Percentiles rank a stretch among this genome's conserved stretches.
phyloP scores from a whole-genome alignment of 306 rosid species.

The Castanopsis chinensis region DNA sequence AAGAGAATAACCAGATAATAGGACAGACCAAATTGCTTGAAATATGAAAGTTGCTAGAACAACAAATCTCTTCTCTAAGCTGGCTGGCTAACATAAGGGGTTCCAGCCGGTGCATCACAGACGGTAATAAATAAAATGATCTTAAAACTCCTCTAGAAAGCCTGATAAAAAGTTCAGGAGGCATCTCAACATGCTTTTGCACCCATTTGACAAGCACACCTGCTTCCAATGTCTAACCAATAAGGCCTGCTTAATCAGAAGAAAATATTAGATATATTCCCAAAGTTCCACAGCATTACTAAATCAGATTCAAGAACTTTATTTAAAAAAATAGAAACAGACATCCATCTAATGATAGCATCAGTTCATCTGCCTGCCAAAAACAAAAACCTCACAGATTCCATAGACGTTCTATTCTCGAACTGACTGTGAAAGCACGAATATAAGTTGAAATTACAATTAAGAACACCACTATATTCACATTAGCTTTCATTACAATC shows the following conservation, averaged over 20 bases:
- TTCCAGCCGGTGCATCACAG: slow-evolving; percentile 77
- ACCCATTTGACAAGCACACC: slow-evolving; percentile 35
- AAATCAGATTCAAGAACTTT: not conserved
- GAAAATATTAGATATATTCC: slow-evolving; percentile 20
- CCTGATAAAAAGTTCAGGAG: slow-evolving; percentile 74
- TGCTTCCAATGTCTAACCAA: slow-evolving; percentile 33
- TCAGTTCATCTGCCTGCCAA: not conserved
- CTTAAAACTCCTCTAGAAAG: slow-evolving; percentile 54
- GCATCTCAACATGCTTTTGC: slow-evolving; percentile 68
- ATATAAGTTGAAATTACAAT: not conserved
- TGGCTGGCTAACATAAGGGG: slow-evolving; percentile 85
- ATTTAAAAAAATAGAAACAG: not conserved
- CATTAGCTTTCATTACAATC: not conserved
- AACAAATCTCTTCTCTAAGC: slow-evolving; percentile 74
- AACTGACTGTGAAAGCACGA: not conserved
- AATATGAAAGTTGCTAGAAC: slow-evolving; percentile 37
- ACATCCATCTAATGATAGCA: not conserved
- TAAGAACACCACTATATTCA: not conserved
- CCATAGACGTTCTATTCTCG: not conserved
- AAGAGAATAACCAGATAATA: slow-evolving; percentile 3
- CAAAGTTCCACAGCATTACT: not conserved
- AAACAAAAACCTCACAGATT: not conserved
- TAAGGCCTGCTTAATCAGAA: slow-evolving; percentile 33
- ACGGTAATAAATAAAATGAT: slow-evolving; percentile 80
- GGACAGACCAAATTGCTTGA: slow-evolving; percentile 67